Base-by-base conservation (phyloP, 2,329 filamentous ascomycete genomes). In the Macrophomina pseudophaseolina region DNA sequence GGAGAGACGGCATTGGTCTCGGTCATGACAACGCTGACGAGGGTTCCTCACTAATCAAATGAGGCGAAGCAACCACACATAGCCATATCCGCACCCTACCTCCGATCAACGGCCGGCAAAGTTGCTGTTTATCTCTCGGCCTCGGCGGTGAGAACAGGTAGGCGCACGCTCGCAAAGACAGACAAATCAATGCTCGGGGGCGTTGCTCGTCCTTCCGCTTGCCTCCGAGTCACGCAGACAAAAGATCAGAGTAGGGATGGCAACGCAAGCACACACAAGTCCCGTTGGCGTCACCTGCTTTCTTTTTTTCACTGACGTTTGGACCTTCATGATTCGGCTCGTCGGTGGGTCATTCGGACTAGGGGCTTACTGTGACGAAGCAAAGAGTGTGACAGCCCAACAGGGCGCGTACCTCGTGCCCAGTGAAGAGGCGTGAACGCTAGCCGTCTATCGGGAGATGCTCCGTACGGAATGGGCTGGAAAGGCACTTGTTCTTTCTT, bases 321-420 rank as follows among this genome's bases (percentile, higher is more conserved):
- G 28, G 9, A 16, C 8, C 23, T 40, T 44, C 51, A 5, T 23
- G 53, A 42, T 14, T 33, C 42, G 42, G 42, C 42, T 44, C 42
- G 42, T 38, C 35, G 35, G 33, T n/a, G 33, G 54, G 40, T 59
- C 54, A 59, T 23, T 49, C n/a, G 58, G 40, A 49, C 58, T 32
- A 48, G 32, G 28, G 44, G 42, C 58, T 62, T 23, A 62, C 58
- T 62, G 54, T 59, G 54, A 59, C 54, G 42, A 44, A 14, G 28
- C 9, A 44, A 11, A 38, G 28, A 59, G 33, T 46, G 56, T 62
- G 58, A 62, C 58, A 62, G 58, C 58, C 58, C 58, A 38, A 49
- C 58, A 62, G 42, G 58, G 58, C 58, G 58, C 32, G 23, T 8
- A 9, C 32, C 58, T 35, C 58, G 58, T 62, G 58, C 42, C 6